Conservation (phyloP, 169 alveolate species). For the Plasmodium coatneyi region DNA sequence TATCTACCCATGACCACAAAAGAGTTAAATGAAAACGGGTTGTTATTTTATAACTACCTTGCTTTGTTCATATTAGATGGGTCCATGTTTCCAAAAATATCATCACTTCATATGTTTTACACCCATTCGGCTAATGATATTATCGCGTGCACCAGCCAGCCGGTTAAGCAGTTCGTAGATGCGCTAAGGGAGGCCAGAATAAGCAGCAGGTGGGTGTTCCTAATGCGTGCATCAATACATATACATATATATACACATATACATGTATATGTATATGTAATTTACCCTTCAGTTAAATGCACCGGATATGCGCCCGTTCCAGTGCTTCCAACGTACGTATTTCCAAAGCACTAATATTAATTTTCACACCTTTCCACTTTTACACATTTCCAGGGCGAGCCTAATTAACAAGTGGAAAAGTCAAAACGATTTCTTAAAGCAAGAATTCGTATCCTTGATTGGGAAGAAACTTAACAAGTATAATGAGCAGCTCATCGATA, state of each 20-base stretch:
- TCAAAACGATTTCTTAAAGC: constrained; percentile 28
- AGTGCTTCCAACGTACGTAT: background rate
- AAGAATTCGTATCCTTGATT: constrained; percentile 49
- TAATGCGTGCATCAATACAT: background rate
- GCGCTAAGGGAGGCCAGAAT: constrained; percentile 34
- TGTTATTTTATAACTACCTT: constrained; percentile 47
- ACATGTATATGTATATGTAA: background rate
- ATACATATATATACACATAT: background rate
- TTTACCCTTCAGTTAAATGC: background rate
- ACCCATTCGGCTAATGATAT: constrained; percentile 47
- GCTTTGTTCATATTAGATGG: constrained; percentile 73
- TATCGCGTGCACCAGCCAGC: constrained; percentile 32
- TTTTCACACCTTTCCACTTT: background rate
- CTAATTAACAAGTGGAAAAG: constrained; percentile 52
- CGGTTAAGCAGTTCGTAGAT: constrained; percentile 27
- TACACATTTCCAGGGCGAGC: constrained; percentile 33
- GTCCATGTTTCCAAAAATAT: constrained; percentile 67
- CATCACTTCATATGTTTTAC: constrained; percentile 22
- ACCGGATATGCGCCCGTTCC: background rate
- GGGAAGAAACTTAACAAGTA: constrained; percentile 21
- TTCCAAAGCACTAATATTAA: background rate
- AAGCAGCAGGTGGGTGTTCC: constrained; percentile 16
- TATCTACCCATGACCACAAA: constrained; percentile 29
- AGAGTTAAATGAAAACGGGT: constrained; percentile 68
- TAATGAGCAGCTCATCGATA: constrained; percentile 10